Evolutionary conservation across 805 yeast genomes (phyloP), one percentile per base, ranked within the genome.

Genomic region (Starmerella bombi): DNA sequence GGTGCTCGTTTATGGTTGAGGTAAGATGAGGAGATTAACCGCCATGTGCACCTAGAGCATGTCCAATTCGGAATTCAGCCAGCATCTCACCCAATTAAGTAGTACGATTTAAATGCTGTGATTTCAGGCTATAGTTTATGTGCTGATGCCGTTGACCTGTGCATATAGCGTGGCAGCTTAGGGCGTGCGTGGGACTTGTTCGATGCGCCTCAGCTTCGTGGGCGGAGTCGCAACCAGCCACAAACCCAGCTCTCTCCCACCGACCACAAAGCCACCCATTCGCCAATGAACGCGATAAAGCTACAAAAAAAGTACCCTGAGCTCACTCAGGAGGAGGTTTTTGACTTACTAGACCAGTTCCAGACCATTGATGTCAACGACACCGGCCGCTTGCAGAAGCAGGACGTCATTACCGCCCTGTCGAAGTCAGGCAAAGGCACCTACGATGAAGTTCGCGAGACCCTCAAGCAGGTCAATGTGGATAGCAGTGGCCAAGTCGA

Each of bases 401-500:
- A 80, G 57, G 80, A 79, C 42, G 93, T 82, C 28, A 78, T 88
- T 59, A 86, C 84, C 58, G 73, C 85, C 3, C 75, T 85, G 30
- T 74, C 93, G 19, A 73, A 75, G 42, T 61, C 75, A 22, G 96
- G 96, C 16, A 74, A 74, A 40, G 88, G 80, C 37, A 61, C 85
- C 25, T 91, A 91, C 57, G 98, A 91, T 61, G 81, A 79, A 50
- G 88, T 93, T 19, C 78, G 98, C 65, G 94, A 85, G 60, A 82
- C 96, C 2, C 70, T 91, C 58, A 91, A 91, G 58, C 73, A 72
- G 39, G 96, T 85, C 36, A 77, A 79, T 50, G 93, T 91, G 25
- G 98, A 91, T 63, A 94, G 97, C 14, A 80, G 94, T 4, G 98
- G 98, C 20, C 88, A 82, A 57, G 96, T 91, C 40, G 98, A 91